Base-by-base conservation (phyloP, 352 stramenopile genomes). In the Globisporangium takayamanum region DNA sequence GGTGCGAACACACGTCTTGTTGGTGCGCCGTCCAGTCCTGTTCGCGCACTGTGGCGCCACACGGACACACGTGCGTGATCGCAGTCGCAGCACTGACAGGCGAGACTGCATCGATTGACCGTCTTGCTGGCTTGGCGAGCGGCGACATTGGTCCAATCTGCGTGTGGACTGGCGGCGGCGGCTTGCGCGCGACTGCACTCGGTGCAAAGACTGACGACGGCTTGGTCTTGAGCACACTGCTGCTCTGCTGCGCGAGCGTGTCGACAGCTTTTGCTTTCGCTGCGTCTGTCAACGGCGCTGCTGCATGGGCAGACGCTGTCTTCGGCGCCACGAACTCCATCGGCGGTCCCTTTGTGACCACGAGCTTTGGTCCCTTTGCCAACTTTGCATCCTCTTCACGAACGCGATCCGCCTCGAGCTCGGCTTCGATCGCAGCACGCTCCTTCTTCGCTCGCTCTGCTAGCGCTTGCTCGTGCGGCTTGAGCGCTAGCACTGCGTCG, bases 291-390 rank as follows among this genome's bases (percentile, higher is more conserved):
- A 44, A 36, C 0, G n/a, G 48, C 39, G 15, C 37, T 8, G 39
- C 33, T 25, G 26, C 2, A 41, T 7, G 4, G 1, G 44, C 8
- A 41, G 58, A 12, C 5, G 66, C 28, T 18, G 10, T 3, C 18
- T 5, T 28, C 1, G 64, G 59, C 1, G 58, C 67, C 11, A 77
- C 26, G 36, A 74, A 42, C 46, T 69, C 55, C 53, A 76, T 48
- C 0, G 73, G 68, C 10, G 74, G 74, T 0, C 75, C 74, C 25
- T 76, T 83, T 18, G 72, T 81, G 20, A 84, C 72, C 44, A 68
- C 48, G 11, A 84, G 67, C 54, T 76, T 73, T 11, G 71, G 70
- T 5, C 76, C 69, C 60, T 20, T 55, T 58, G n/a, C 55, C 30
- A 7, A 4, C 36, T 33, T 33, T 26, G 39, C 57, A 41, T 51